Percentiles rank a stretch among this genome's conserved stretches.
Evolutionary conservation across 78 protist genomes (phyloP).

Genomic region (Polysphondylium violaceum): DNA sequence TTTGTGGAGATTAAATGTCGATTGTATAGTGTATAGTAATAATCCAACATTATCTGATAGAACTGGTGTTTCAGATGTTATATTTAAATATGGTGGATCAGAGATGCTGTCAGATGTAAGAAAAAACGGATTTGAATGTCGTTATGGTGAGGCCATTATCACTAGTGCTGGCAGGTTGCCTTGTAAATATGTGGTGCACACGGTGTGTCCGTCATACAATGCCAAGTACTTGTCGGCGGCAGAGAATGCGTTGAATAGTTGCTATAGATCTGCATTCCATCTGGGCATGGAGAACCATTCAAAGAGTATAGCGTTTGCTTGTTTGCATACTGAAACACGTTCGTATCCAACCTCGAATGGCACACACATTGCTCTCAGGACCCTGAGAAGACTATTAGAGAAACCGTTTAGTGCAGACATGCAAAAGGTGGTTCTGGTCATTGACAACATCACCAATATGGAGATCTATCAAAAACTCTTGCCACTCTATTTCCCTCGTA

Average conservation of each 20-base stretch:
- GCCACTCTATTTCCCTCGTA: constrained; percentile 65
- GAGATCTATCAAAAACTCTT: constrained; percentile 8
- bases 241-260: constrained; percentile 53
- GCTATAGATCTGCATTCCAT: constrained; percentile 47
- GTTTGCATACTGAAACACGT: constrained; percentile 2
- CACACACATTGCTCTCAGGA: constrained; percentile 33
- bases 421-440: constrained; percentile 1
- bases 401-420: neutral
- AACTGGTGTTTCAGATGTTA: neutral
- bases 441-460: neutral
- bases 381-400: constrained; percentile 25
- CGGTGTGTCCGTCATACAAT: constrained; percentile 41
- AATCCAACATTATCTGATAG: neutral
- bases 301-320: constrained; percentile 23
- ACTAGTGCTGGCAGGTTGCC: constrained; percentile 34
- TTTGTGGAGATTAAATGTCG: constrained; percentile 19
- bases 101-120: constrained; percentile 12
- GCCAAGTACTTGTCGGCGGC: constrained; percentile 33
- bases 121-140: neutral
- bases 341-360: constrained; percentile 18
- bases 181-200: constrained; percentile 24
- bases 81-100: constrained; percentile 27
- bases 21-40: constrained; percentile 28
- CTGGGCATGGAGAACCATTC: neutral
- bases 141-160: constrained; percentile 14